A percentile compares a stretch with the other conserved stretches of the same genome.
These are phyloP conservation scores for Luffa aegyptiaca DNA, from an alignment of 306 rosid species.

Conservation along the genomic window DNA sequence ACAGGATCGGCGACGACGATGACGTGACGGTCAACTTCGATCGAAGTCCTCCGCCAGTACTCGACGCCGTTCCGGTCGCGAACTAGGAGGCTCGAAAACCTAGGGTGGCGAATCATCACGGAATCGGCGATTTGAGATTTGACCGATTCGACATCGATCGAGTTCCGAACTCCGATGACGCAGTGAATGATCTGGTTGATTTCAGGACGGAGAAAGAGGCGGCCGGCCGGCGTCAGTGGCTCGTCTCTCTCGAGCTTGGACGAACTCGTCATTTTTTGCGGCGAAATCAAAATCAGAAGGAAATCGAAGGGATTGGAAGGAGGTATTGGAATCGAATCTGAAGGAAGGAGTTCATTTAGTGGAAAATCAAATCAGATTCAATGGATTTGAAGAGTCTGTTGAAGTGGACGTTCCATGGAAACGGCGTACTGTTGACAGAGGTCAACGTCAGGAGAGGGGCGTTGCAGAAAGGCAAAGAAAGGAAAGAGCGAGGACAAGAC, in stretches of 20 bases:
- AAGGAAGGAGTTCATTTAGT: too few relatives aligned
- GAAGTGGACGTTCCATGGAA: not conserved
- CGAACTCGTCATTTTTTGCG: not conserved
- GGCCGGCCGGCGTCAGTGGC: conserved; percentile 66
- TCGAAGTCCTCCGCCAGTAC: conserved; percentile 58
- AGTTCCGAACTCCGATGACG: conserved; percentile 43
- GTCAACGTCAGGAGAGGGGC: not conserved
- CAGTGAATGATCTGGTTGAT: conserved; percentile 58
- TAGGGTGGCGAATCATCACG: conserved; percentile 36
- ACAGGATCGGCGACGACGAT: conserved; percentile 16
- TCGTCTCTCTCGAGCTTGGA: conserved; percentile 27
- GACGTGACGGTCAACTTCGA: conserved; percentile 45
- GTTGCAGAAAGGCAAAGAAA: not conserved
- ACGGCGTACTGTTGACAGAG: not conserved
- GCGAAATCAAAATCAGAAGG: too few relatives aligned
- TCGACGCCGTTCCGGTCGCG: conserved; percentile 44
- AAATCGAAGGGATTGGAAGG: not conserved
- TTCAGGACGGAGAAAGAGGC: conserved; percentile 53
- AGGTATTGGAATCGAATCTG: not conserved
- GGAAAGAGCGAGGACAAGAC: not conserved
- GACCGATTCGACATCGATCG: conserved; percentile 27
- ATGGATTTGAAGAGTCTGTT: not conserved
- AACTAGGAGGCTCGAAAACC: conserved; percentile 66
- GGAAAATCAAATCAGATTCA: not conserved
- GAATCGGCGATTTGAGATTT: conserved; percentile 30